phyloP scores from a whole-genome alignment of 1,139 yeast species.

The Geotrichum siamense region DNA sequence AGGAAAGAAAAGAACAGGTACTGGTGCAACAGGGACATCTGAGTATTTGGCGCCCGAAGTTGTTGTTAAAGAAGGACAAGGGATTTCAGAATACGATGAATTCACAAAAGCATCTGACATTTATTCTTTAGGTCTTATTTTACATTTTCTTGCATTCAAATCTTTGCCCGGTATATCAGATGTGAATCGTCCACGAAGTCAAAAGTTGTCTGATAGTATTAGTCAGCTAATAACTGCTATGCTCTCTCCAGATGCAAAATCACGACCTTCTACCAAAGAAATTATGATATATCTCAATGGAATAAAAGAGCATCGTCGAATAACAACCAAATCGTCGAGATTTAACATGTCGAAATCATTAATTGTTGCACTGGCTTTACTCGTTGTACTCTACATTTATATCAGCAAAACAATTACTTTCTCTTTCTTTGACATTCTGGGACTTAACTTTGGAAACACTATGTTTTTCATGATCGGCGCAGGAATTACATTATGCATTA shows the following conservation, averaged over 20 bases:
- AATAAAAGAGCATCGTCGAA: neutral
- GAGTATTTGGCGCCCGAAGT: constrained; percentile 86
- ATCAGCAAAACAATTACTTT: neutral
- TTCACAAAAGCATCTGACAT: constrained; percentile 69
- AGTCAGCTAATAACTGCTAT: constrained; percentile 33
- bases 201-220: constrained; percentile 33
- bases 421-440: too few relatives aligned
- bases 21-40: constrained; percentile 79
- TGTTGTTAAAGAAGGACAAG: constrained; percentile 9
- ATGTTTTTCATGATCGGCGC: too few relatives aligned
- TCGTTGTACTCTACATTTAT: neutral
- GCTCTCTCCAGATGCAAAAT: constrained; percentile 34
- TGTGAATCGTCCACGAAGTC: neutral
- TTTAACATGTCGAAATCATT: too few relatives aligned
- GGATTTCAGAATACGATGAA: constrained; percentile 35
- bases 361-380: neutral
- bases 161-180: neutral
- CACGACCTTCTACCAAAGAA: constrained; percentile 37
- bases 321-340: too few relatives aligned
- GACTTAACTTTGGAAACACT: too few relatives aligned
- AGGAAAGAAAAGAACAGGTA: constrained; percentile 48
- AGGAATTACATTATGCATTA: too few relatives aligned
- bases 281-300: constrained; percentile 1
- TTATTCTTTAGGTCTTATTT: constrained; percentile 74
- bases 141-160: constrained; percentile 51